phyloP scores from a whole-genome alignment of 1,139 yeast genomes.

The Saccharomyces pastorianus region DNA sequence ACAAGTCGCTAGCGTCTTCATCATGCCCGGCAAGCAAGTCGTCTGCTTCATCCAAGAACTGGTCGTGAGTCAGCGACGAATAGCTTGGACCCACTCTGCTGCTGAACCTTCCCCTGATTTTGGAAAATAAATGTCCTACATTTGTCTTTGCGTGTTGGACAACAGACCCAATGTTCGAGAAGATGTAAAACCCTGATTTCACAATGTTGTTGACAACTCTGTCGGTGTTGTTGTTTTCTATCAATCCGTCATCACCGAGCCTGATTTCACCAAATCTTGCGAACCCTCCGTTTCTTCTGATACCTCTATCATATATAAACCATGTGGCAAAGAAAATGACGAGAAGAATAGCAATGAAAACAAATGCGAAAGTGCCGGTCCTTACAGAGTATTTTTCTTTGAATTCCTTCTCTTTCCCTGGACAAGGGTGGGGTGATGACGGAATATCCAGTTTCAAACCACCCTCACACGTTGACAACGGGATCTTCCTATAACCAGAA shows the following conservation, averaged over 20 bases:
- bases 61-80: slow-evolving; percentile 28
- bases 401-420: slow-evolving; percentile 72
- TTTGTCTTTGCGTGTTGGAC: slow-evolving; percentile 17
- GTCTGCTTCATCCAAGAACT: slow-evolving; percentile 31
- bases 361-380: slow-evolving; percentile 25
- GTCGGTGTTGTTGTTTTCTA: slow-evolving; percentile 61
- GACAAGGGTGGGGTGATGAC: slow-evolving; percentile 57
- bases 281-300: slow-evolving; percentile 73
- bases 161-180: slow-evolving; percentile 30
- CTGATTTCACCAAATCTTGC: slow-evolving; percentile 82
- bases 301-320: slow-evolving; percentile 76
- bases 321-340: slow-evolving; percentile 51
- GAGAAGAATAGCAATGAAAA: slow-evolving; percentile 39
- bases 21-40: slow-evolving; percentile 31
- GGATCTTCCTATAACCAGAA: slow-evolving; percentile 72
- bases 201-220: slow-evolving; percentile 54
- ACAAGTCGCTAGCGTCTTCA: slow-evolving; percentile 31
- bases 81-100: slow-evolving; percentile 26
- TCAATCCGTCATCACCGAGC: slow-evolving; percentile 62
- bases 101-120: slow-evolving; percentile 15
- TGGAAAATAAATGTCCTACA: slow-evolving; percentile 7
- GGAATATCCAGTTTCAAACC: slow-evolving; percentile 62
- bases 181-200: slow-evolving; percentile 46
- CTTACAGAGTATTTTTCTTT: slow-evolving; percentile 46
- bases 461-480: slow-evolving; percentile 66